These are phyloP conservation scores for Saccharum hybrid DNA, from an alignment of 202 grass and related monocot genomes.

Conservation along the genomic window DNA sequence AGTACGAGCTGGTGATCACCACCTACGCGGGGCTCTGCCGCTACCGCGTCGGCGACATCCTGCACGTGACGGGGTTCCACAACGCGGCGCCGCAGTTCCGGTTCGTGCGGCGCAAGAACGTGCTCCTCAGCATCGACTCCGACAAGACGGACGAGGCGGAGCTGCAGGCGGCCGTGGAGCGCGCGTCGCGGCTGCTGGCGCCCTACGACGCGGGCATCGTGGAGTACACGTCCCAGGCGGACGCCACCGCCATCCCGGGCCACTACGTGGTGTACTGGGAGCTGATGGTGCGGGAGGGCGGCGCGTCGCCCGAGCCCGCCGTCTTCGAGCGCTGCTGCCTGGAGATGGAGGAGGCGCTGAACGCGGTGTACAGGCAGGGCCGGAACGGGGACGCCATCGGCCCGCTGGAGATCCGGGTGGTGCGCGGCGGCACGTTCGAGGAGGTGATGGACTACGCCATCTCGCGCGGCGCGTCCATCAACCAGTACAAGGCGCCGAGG, in stretches of 20 bases:
- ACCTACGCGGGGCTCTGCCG: conserved; percentile 87
- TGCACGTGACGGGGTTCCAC: conserved; percentile 80
- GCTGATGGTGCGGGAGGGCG: conserved; percentile 62
- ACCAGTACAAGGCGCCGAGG: conserved; percentile 98
- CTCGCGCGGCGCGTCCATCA: conserved; percentile 87
- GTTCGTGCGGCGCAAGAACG: conserved; percentile 88
- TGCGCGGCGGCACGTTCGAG: conserved; percentile 81
- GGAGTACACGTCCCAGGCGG: conserved; percentile 91
- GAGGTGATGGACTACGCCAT: conserved; percentile 99
- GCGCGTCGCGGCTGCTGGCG: conserved; percentile 64
- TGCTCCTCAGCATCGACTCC: conserved; percentile 85
- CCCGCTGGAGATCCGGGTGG: conserved; percentile 85
- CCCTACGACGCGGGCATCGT: conserved; percentile 66
- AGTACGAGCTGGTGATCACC: conserved; percentile 94
- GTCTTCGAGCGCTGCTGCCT: conserved; percentile 84
- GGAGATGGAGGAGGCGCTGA: conserved; percentile 98
- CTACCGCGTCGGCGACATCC: conserved; percentile 84
- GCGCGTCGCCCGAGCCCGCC: conserved; percentile 46
- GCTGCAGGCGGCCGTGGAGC: conserved; percentile 80
- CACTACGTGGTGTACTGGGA: conserved; percentile 99
- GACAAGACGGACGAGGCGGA: conserved; percentile 98
- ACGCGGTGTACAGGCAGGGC: conserved; percentile 86
- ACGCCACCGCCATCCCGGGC: conserved; percentile 76
- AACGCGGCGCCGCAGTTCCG: conserved; percentile 81
- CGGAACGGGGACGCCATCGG: conserved; percentile 80